Conservation (phyloP, 257 asterid species). For the Solanum peruvianum region DNA sequence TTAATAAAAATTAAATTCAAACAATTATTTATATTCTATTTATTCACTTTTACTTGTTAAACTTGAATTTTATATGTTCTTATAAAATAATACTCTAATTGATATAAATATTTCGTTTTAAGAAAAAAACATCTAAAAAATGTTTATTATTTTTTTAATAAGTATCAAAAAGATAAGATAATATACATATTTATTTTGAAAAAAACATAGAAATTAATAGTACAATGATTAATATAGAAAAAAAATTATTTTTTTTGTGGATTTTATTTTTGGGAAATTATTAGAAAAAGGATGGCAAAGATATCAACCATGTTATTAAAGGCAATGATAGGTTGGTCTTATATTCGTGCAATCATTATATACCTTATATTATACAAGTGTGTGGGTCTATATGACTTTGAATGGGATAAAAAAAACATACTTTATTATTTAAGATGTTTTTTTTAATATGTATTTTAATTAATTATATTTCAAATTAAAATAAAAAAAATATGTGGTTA, state of each 20-base stretch:
- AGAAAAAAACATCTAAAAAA: not conserved
- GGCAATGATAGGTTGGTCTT: slow-evolving; percentile 47
- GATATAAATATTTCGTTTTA: too few relatives aligned
- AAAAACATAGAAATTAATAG: not conserved
- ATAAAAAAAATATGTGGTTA: too few relatives aligned
- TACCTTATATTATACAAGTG: not conserved
- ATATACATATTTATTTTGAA: not conserved
- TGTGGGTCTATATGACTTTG: too few relatives aligned
- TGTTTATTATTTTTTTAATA: not conserved
- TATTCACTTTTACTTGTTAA: not conserved
- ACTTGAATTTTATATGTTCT: too few relatives aligned
- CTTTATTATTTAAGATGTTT: too few relatives aligned
- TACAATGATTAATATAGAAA: not conserved
- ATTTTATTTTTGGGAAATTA: not conserved
- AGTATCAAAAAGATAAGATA: not conserved
- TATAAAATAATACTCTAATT: too few relatives aligned
- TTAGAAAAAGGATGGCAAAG: not conserved
- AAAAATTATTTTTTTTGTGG: not conserved
- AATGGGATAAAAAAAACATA: too few relatives aligned
- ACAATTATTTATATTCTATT: not conserved
- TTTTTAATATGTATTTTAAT: too few relatives aligned
- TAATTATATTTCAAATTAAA: too few relatives aligned
- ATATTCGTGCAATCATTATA: slow-evolving; percentile 29
- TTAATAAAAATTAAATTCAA: too few relatives aligned
- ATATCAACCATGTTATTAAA: slow-evolving; percentile 19